Evolutionary conservation across 352 stramenopile genomes (phyloP).

Genomic region (Albugo laibachii): DNA sequence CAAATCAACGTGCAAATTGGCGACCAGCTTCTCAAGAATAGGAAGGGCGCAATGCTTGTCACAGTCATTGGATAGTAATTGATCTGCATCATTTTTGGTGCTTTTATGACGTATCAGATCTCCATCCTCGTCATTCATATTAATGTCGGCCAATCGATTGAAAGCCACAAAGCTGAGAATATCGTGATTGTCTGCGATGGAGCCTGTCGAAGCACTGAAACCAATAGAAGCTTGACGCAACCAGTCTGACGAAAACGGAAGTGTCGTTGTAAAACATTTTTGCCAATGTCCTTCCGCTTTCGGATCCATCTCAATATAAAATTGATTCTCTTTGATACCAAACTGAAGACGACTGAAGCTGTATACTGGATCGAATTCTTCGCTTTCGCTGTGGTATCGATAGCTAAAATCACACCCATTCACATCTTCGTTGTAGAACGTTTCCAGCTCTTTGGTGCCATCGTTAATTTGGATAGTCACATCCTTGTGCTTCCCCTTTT

Average conservation of each 20-base stretch:
- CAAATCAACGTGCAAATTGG: conserved; percentile 64
- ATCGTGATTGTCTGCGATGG: conserved; percentile 72
- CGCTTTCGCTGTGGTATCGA: conserved; percentile 62
- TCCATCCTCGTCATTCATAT: conserved; percentile 28
- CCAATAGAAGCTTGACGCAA: conserved; percentile 33
- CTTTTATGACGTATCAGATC: conserved; percentile 69
- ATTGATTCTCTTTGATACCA: conserved; percentile 30
- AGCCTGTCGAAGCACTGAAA: conserved; percentile 57
- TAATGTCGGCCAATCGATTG: conserved; percentile 32
- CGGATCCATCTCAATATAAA: conserved; percentile 55
- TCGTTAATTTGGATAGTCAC: conserved; percentile 69
- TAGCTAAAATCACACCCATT: conserved; percentile 54
- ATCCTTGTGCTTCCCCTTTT: conserved; percentile 70
- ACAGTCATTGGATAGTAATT: conserved; percentile 34
- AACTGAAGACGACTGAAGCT: conserved; percentile 66
- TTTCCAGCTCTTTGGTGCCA: conserved; percentile 38
- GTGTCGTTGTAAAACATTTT: conserved; percentile 31
- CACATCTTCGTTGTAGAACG: conserved; percentile 42
- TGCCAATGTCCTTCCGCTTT: conserved; percentile 31
- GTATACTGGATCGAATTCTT: conserved; percentile 55
- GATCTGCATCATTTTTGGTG: conserved; percentile 51
- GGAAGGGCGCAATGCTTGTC: conserved; percentile 66
- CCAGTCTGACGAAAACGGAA: conserved; percentile 52
- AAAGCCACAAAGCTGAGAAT: conserved; percentile 61
- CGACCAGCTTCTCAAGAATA: conserved; percentile 62